phyloP scores from a whole-genome alignment of 768 basidiomycete species.

The Boletus speciosus region DNA sequence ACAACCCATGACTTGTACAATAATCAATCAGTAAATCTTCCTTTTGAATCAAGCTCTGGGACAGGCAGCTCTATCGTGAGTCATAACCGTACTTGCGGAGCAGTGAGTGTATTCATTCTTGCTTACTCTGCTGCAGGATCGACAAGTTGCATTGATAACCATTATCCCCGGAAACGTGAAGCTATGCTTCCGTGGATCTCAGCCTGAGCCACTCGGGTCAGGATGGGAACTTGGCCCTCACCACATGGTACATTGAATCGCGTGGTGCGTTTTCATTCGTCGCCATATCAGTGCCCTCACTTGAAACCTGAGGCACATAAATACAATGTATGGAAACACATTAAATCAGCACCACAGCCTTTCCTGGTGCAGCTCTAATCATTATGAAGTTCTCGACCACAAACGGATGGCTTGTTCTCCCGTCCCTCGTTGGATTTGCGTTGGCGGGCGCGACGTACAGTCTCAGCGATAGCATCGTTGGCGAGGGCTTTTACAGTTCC shows the following conservation, averaged over 20 bases:
- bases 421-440: slow-evolving; percentile 7
- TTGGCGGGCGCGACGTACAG: slow-evolving; percentile 26
- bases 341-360: background rate
- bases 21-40: background rate
- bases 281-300: background rate
- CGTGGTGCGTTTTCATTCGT: background rate
- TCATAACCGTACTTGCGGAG: background rate
- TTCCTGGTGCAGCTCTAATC: background rate
- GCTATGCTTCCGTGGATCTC: background rate
- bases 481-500: slow-evolving; percentile 28
- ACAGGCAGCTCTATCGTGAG: background rate
- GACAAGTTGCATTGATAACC: background rate
- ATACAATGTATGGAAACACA: slow-evolving; percentile 6
- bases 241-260: slow-evolving; percentile 8
- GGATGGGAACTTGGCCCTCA: background rate
- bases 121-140: background rate
- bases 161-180: background rate
- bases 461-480: slow-evolving; percentile 27
- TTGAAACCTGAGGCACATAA: slow-evolving; percentile 1
- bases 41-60: background rate
- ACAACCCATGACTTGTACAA: background rate
- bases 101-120: background rate
- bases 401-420: slow-evolving; percentile 8
- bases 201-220: background rate
- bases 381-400: slow-evolving; percentile 16